Evolutionary conservation across 2,329 filamentous ascomycete genomes (phyloP).

Genomic region (Talaromyces amestolkiae): DNA sequence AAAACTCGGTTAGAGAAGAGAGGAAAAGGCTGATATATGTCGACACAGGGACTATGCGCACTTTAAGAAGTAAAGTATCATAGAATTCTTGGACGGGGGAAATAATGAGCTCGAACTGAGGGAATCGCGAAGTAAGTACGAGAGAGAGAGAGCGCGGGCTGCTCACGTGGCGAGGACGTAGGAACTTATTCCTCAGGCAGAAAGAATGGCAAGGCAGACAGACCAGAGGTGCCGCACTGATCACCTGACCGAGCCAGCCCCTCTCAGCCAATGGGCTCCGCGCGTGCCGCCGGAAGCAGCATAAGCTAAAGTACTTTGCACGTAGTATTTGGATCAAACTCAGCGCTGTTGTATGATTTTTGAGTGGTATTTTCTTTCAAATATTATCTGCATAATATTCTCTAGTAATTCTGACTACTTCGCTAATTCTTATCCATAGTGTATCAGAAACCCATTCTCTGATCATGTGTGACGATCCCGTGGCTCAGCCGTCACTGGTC

Average conservation of each 20-base stretch:
- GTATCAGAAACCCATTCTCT: background rate
- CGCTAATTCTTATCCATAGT: background rate
- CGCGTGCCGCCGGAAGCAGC: background rate
- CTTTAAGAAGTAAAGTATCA: slow-evolving; percentile 4
- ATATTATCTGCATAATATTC: background rate
- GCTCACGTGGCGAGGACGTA: slow-evolving; percentile 42
- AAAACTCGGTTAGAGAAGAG: slow-evolving; percentile 22
- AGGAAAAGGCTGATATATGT: background rate
- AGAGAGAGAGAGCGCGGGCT: slow-evolving; percentile 32
- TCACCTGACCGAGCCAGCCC: slow-evolving; percentile 33
- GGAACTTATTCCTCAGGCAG: slow-evolving; percentile 24
- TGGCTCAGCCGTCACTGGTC: slow-evolving; percentile 30
- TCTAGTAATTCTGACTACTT: background rate
- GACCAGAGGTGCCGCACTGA: slow-evolving; percentile 27
- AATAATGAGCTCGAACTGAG: background rate
- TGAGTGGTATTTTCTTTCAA: background rate
- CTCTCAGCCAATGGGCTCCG: slow-evolving; percentile 15
- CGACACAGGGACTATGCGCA: background rate
- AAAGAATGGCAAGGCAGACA: slow-evolving; percentile 21
- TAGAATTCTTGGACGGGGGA: background rate
- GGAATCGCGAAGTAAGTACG: slow-evolving; percentile 25
- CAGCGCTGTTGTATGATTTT: background rate
- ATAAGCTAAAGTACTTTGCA: background rate
- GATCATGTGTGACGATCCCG: slow-evolving; percentile 42
- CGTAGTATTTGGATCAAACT: background rate